phyloP scores from a whole-genome alignment of 2,329 filamentous ascomycete genomes.

The Aspergillus tubingensis region DNA sequence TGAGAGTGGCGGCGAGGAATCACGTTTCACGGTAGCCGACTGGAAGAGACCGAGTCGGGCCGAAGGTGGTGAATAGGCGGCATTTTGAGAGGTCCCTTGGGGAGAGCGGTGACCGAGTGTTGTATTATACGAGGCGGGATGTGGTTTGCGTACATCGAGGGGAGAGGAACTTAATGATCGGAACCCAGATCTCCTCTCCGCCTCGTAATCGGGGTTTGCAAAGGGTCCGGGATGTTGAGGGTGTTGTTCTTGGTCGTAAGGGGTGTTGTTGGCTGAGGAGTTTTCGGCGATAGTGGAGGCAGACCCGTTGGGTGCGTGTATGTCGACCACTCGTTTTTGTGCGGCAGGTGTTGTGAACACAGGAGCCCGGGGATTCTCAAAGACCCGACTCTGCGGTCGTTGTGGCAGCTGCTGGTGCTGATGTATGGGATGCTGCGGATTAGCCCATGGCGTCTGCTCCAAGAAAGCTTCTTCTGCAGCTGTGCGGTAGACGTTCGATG shows the following conservation, averaged over 20 bases:
- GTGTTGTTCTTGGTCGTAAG: slow-evolving; percentile 40
- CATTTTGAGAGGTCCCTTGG: slow-evolving; percentile 26
- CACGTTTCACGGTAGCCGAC: slow-evolving; percentile 30
- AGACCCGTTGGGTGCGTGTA: slow-evolving; percentile 47
- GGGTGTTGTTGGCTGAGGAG: slow-evolving; percentile 48
- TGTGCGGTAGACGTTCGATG: slow-evolving; percentile 40
- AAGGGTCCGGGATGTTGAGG: slow-evolving; percentile 27
- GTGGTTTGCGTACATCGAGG: slow-evolving; percentile 42
- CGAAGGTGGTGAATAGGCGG: slow-evolving; percentile 37
- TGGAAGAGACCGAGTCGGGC: slow-evolving; percentile 39
- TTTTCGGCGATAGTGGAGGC: slow-evolving; percentile 51
- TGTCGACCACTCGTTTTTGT: slow-evolving; percentile 47
- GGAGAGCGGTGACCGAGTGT: slow-evolving; percentile 32
- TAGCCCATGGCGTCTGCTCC: slow-evolving; percentile 89
- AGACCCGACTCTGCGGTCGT: slow-evolving; percentile 33
- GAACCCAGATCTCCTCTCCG: slow-evolving; percentile 37
- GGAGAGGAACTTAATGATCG: slow-evolving; percentile 43
- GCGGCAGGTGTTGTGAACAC: slow-evolving; percentile 46
- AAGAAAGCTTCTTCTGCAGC: slow-evolving; percentile 82
- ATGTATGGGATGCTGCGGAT: slow-evolving; percentile 77
- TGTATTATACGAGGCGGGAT: slow-evolving; percentile 27
- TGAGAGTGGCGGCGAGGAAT: slow-evolving; percentile 34
- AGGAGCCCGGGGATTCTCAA: slow-evolving; percentile 38
- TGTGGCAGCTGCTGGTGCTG: slow-evolving; percentile 49
- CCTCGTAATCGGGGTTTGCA: slow-evolving; percentile 36